These are phyloP conservation scores for Raddia distichophylla DNA, from an alignment of 176 grass and related monocot genomes.

Conservation along the genomic window DNA sequence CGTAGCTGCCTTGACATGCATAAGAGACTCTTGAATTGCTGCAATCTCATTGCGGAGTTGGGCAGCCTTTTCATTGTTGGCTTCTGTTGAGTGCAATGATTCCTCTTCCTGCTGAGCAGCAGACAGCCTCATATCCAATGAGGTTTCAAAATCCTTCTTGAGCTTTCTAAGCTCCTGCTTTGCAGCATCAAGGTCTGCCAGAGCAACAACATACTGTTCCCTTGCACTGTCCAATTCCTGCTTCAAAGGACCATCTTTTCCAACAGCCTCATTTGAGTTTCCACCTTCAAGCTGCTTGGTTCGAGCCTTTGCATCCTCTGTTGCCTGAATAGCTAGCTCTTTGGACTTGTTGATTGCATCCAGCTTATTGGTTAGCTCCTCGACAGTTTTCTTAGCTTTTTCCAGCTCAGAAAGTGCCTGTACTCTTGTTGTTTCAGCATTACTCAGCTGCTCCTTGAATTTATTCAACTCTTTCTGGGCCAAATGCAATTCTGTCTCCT, in stretches of 20 bases:
- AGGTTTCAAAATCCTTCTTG: slow-evolving; percentile 92
- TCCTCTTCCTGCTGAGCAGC: slow-evolving; percentile 81
- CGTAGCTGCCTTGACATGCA: slow-evolving; percentile 78
- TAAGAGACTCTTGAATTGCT: slow-evolving; percentile 67
- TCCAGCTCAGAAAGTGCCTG: slow-evolving; percentile 88
- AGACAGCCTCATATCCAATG: slow-evolving; percentile 76
- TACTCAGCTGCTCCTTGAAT: slow-evolving; percentile 80
- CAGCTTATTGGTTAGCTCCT: slow-evolving; percentile 70
- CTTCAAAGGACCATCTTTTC: slow-evolving; percentile 67
- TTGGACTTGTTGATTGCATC: slow-evolving; percentile 85
- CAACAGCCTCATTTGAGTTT: slow-evolving; percentile 46
- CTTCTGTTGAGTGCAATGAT: slow-evolving; percentile 66
- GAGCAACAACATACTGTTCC: slow-evolving; percentile 71
- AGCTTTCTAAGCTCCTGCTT: slow-evolving; percentile 92
- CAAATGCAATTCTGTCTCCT: slow-evolving; percentile 89
- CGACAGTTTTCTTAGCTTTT: slow-evolving; percentile 79
- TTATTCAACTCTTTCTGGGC: slow-evolving; percentile 89
- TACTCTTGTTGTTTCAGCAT: slow-evolving; percentile 74
- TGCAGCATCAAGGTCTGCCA: slow-evolving; percentile 79
- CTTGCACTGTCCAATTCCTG: slow-evolving; percentile 80
- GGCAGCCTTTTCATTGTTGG: slow-evolving; percentile 66
- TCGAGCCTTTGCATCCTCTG: slow-evolving; percentile 75
- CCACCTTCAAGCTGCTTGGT: slow-evolving; percentile 72
- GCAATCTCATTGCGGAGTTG: slow-evolving; percentile 74
- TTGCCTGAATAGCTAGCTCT: slow-evolving; percentile 74